Evolutionary conservation across 345 rosid genomes (phyloP).

Genomic region (Syzygium aromaticum): DNA sequence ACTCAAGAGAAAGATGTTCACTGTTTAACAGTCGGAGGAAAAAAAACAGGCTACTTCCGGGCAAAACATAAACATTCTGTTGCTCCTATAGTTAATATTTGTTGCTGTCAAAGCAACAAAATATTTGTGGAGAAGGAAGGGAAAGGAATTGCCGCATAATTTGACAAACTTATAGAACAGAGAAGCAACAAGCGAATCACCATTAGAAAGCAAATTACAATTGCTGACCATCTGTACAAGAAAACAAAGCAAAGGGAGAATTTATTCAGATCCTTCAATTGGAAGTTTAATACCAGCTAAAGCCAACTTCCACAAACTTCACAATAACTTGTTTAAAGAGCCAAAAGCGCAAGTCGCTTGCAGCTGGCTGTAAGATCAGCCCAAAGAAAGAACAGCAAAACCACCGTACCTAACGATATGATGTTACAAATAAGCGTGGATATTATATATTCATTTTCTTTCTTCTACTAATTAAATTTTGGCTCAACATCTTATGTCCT

Average conservation of each 20-base stretch:
- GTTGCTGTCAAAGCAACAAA: background rate
- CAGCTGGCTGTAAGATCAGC: background rate
- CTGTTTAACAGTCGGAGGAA: background rate
- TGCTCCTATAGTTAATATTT: background rate
- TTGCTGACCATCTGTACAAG: background rate
- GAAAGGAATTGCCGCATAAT: background rate
- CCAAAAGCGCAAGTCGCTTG: background rate
- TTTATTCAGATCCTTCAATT: background rate
- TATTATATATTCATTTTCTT: background rate
- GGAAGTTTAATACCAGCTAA: background rate
- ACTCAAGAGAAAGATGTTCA: background rate
- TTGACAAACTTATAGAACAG: background rate
- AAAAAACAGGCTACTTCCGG: background rate
- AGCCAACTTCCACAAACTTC: background rate
- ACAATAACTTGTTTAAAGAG: background rate
- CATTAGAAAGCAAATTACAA: background rate
- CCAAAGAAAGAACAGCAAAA: background rate
- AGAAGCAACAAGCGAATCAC: background rate
- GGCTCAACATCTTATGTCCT: background rate
- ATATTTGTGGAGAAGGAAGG: background rate
- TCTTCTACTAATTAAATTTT: background rate
- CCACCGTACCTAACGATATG: background rate
- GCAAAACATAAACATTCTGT: background rate
- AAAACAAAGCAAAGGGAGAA: background rate
- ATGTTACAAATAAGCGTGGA: background rate